A percentile compares a stretch with the other conserved stretches of the same genome.
Conservation (phyloP, 179 eudicot genomes). For the Corrigiola litoralis region DNA sequence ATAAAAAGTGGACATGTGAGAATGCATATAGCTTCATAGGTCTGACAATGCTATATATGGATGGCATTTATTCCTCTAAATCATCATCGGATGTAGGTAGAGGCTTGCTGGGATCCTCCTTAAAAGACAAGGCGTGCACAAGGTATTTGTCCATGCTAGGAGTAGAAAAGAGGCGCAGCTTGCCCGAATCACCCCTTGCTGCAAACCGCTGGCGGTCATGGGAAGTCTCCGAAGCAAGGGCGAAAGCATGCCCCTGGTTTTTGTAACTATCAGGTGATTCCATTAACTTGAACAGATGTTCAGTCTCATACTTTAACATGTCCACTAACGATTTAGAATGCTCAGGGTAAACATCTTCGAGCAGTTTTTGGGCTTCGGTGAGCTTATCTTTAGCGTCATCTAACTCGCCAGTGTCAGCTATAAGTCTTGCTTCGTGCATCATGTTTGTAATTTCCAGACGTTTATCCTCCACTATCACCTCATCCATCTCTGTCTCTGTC, state of each 20-base stretch:
- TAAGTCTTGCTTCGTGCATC: background rate
- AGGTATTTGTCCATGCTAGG: no score
- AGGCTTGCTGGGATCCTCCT: no score
- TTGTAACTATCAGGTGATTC: background rate
- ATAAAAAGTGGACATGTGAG: no score
- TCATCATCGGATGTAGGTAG: no score
- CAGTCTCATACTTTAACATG: background rate
- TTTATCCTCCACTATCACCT: background rate
- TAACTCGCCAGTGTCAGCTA: slow-evolving; percentile 1
- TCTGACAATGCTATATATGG: no score
- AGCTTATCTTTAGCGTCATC: background rate
- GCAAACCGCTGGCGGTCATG: slow-evolving; percentile 15
- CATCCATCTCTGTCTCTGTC: background rate
- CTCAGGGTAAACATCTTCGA: background rate
- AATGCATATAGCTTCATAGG: no score
- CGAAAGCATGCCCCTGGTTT: background rate
- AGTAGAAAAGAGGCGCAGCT: no score
- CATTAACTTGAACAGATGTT: background rate
- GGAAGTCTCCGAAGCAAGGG: slow-evolving; percentile 10
- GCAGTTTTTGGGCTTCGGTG: background rate
- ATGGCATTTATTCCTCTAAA: no score
- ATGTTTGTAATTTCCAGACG: background rate
- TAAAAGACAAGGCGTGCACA: no score
- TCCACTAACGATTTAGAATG: background rate
- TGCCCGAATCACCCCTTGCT: background rate